phyloP scores from a whole-genome alignment of 2,329 filamentous ascomycete species.

The Daldinia eschscholtzii region DNA sequence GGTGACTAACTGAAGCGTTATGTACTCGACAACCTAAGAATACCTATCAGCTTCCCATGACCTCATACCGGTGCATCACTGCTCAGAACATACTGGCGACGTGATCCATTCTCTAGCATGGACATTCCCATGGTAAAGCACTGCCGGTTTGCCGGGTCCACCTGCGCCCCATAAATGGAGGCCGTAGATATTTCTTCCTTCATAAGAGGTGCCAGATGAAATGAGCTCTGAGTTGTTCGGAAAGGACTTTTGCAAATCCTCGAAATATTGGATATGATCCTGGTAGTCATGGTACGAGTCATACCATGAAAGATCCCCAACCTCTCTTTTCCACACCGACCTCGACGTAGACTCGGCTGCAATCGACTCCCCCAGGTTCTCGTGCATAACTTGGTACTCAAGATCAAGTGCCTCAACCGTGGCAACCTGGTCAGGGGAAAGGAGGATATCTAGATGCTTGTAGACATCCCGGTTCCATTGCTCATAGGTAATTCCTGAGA shows the following conservation, averaged over 20 bases:
- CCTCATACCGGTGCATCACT: conserved; percentile 43
- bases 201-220: conserved; percentile 59
- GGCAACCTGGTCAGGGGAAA: conserved; percentile 49
- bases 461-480: conserved; percentile 45
- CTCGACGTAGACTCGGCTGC: conserved; percentile 45
- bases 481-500: conserved; percentile 48
- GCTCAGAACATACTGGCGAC: conserved; percentile 66
- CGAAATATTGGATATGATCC: conserved; percentile 63
- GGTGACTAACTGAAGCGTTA: background rate
- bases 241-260: conserved; percentile 57
- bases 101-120: conserved; percentile 69
- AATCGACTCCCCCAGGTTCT: conserved; percentile 51
- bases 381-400: conserved; percentile 50
- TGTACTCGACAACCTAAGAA: conserved; percentile 5
- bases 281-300: conserved; percentile 64
- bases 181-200: conserved; percentile 69
- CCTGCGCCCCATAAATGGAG: conserved; percentile 62
- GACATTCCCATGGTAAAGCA: conserved; percentile 65
- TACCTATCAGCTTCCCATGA: background rate
- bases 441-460: conserved; percentile 52
- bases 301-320: conserved; percentile 59
- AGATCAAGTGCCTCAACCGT: conserved; percentile 51
- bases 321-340: conserved; percentile 44
- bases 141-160: conserved; percentile 61
- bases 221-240: conserved; percentile 62